These are phyloP conservation scores for Globisporangium iwayamae DNA, from an alignment of 352 stramenopile species.

Conservation along the genomic window DNA sequence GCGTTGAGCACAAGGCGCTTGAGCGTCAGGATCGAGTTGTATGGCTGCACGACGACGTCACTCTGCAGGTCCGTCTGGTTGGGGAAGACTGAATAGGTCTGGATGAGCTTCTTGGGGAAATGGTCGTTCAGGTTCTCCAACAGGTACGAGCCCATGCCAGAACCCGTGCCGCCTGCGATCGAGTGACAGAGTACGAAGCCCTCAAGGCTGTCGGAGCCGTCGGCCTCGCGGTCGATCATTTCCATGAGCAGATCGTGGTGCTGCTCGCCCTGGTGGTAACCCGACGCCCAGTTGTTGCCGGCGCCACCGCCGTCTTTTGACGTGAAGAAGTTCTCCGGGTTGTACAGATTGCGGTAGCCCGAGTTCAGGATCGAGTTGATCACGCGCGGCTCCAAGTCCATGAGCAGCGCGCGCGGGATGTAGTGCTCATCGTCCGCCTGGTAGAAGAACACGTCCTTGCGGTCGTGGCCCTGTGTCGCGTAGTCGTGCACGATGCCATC, in stretches of 20 bases:
- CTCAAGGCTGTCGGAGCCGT: conserved; percentile 93
- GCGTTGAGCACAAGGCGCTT: conserved; percentile 98
- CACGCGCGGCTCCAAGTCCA: conserved; percentile 96
- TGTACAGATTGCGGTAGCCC: conserved; percentile 96
- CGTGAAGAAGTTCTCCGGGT: conserved; percentile 98
- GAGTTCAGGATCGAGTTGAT: conserved; percentile 93
- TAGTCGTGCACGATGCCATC: conserved; percentile 96
- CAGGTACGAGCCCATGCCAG: conserved; percentile 99
- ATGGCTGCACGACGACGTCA: conserved; percentile 99
- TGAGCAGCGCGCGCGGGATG: conserved; percentile 95
- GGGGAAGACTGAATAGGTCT: conserved; percentile 99
- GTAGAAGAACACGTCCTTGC: conserved; percentile 99
- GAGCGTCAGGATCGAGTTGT: conserved; percentile 99
- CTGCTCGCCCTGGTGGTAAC: conserved; percentile 89
- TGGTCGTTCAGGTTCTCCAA: conserved; percentile 99
- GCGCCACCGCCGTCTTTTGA: conserved; percentile 89
- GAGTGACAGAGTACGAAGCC: conserved; percentile 99
- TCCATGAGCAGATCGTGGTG: conserved; percentile 98
- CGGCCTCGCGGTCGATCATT: conserved; percentile 99
- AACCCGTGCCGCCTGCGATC: conserved; percentile 98
- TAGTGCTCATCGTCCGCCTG: conserved; percentile 98
- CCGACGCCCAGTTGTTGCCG: conserved; percentile 93
- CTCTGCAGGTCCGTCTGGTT: conserved; percentile 92
- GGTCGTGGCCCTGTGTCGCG: conserved; percentile 91
- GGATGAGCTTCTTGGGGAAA: conserved; percentile 99